Evolutionary conservation across 2,329 filamentous ascomycete species (phyloP).

Genomic region (Colletotrichum neosansevieriae): DNA sequence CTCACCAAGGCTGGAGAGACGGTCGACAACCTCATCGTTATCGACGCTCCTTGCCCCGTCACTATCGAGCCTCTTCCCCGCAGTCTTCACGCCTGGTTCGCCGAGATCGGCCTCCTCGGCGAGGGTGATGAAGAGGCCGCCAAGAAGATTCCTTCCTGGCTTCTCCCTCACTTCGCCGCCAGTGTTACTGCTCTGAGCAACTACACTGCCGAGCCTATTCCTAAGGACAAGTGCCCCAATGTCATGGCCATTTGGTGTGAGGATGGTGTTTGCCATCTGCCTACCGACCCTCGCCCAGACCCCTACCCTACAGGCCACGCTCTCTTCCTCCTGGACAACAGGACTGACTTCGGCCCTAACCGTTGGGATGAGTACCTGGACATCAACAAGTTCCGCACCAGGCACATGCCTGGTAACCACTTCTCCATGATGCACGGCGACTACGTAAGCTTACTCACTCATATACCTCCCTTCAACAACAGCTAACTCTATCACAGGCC

Average conservation of each 20-base stretch:
- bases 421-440: conserved; percentile 81
- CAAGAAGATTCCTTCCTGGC: conserved; percentile 76
- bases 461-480: neutral
- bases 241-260: conserved; percentile 78
- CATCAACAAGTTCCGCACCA: conserved; percentile 69
- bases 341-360: conserved; percentile 77
- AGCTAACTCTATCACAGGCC: conserved; percentile 47
- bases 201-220: conserved; percentile 75
- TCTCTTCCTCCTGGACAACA: conserved; percentile 79
- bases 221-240: conserved; percentile 68
- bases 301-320: conserved; percentile 70
- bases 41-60: conserved; percentile 75
- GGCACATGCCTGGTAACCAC: conserved; percentile 79
- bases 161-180: conserved; percentile 78
- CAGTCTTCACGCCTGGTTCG: conserved; percentile 78
- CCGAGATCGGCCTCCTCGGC: conserved; percentile 77
- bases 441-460: conserved; percentile 46
- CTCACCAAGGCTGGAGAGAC: conserved; percentile 67
- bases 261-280: conserved; percentile 77
- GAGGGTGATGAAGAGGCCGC: conserved; percentile 61
- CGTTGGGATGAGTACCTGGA: conserved; percentile 77
- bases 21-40: conserved; percentile 71
- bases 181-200: conserved; percentile 76
- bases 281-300: conserved; percentile 73
- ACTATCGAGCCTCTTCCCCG: conserved; percentile 75